These are phyloP conservation scores for Gardenia jasminoides DNA, from an alignment of 257 asterid species.

Conservation along the genomic window DNA sequence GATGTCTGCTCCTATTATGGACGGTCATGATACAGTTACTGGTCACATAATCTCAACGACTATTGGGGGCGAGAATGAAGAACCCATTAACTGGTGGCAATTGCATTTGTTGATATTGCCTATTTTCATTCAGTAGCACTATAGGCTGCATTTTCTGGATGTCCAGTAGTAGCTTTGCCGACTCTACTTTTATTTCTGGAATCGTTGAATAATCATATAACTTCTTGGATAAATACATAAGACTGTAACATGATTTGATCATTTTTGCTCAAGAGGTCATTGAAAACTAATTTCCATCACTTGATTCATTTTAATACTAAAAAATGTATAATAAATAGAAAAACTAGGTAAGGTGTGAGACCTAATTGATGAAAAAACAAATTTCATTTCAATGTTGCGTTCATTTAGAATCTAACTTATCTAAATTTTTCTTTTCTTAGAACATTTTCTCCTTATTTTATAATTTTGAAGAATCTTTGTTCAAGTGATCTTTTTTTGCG, in stretches of 20 bases:
- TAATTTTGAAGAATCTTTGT: too few species aligned
- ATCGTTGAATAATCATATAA: neutral
- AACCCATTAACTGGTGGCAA: constrained; percentile 32
- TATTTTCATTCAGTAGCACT: neutral
- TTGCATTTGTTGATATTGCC: neutral
- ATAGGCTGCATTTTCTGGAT: neutral
- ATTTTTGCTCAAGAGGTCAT: neutral
- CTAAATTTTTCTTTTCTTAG: too few species aligned
- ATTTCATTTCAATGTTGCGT: too few species aligned
- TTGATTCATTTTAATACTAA: constrained; percentile 8
- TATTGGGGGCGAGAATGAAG: constrained; percentile 94
- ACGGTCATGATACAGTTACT: constrained; percentile 67
- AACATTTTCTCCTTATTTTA: too few species aligned
- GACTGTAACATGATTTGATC: neutral
- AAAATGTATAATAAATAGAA: too few species aligned
- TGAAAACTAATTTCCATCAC: neutral
- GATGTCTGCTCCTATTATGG: constrained; percentile 72
- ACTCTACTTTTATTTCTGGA: neutral
- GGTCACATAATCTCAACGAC: constrained; percentile 93
- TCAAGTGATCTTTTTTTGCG: too few species aligned
- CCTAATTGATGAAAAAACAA: too few species aligned
- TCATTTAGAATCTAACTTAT: too few species aligned
- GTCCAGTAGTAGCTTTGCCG: neutral
- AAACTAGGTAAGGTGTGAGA: too few species aligned
- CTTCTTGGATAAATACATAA: neutral